Conservation (phyloP, 495 filamentous ascomycete species). For the Cryomyces minteri region DNA sequence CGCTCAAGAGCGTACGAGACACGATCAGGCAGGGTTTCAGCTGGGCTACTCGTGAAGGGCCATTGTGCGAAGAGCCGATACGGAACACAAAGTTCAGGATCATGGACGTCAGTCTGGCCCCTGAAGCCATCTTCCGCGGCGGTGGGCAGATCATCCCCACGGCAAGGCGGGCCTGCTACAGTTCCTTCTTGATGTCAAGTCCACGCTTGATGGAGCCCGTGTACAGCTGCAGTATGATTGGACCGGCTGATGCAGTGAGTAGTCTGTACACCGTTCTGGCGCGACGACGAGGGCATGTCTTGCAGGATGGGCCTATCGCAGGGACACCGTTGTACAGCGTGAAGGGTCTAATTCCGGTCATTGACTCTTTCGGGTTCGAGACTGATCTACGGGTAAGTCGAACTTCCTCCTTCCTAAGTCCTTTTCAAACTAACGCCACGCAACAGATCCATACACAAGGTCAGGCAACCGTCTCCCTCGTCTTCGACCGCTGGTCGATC, state of each 20-base stretch:
- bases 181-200: slow-evolving; percentile 89
- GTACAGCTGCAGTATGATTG: slow-evolving; percentile 81
- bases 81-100: slow-evolving; percentile 91
- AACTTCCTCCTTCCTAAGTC: background rate
- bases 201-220: slow-evolving; percentile 92
- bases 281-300: slow-evolving; percentile 74
- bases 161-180: slow-evolving; percentile 76
- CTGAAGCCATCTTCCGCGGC: slow-evolving; percentile 81
- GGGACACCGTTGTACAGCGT: slow-evolving; percentile 88
- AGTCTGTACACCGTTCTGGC: slow-evolving; percentile 84
- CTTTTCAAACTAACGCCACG: background rate
- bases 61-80: slow-evolving; percentile 96
- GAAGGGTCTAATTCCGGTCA: slow-evolving; percentile 78
- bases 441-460: slow-evolving; percentile 77
- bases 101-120: slow-evolving; percentile 73
- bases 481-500: slow-evolving; percentile 89
- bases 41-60: slow-evolving; percentile 90
- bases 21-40: slow-evolving; percentile 87
- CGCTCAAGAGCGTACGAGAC: slow-evolving; percentile 73
- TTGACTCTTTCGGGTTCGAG: slow-evolving; percentile 94
- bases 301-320: slow-evolving; percentile 81
- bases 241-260: slow-evolving; percentile 75
- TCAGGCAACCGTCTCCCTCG: slow-evolving; percentile 72
- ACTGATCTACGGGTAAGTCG: slow-evolving; percentile 55
- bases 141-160: slow-evolving; percentile 97